A percentile compares a stretch with the other conserved stretches of the same genome.
phyloP scores from a whole-genome alignment of 495 filamentous ascomycete genomes.

The Niebla homalea region DNA sequence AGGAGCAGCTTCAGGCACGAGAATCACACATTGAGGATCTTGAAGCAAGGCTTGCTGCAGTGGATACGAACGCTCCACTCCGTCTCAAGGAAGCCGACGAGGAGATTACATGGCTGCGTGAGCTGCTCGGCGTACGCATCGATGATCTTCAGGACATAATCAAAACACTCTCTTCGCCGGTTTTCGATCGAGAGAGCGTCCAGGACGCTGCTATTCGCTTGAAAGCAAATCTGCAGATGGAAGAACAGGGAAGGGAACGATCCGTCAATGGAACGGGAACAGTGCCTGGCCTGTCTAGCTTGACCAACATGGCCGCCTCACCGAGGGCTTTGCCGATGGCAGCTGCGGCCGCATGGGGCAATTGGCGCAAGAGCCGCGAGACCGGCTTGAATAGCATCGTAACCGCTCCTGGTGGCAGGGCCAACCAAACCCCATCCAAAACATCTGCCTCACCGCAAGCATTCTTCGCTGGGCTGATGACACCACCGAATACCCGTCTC shows the following conservation, averaged over 20 bases:
- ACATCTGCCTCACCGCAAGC: constrained; percentile 31
- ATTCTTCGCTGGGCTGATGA: constrained; percentile 66
- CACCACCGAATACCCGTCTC: constrained; percentile 59
- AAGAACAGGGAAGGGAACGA: constrained; percentile 81
- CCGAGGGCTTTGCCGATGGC: constrained; percentile 72
- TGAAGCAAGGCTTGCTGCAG: constrained; percentile 50
- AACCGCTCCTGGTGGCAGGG: constrained; percentile 24
- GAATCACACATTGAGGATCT: constrained; percentile 79
- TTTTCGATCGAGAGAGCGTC: constrained; percentile 60
- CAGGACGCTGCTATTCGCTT: constrained; percentile 85
- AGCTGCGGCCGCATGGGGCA: constrained; percentile 73
- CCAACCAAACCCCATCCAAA: constrained; percentile 52
- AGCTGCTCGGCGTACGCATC: constrained; percentile 78
- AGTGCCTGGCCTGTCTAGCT: constrained; percentile 39
- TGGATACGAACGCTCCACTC: constrained; percentile 58
- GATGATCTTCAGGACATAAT: constrained; percentile 91
- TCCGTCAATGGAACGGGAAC: constrained; percentile 35
- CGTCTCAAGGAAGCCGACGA: constrained; percentile 81
- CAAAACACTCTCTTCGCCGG: constrained; percentile 55
- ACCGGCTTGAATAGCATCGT: constrained; percentile 28
- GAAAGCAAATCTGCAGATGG: constrained; percentile 92
- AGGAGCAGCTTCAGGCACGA: constrained; percentile 90
- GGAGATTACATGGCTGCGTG: constrained; percentile 92
- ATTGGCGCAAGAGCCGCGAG: constrained; percentile 56
- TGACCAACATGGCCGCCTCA: constrained; percentile 55